phyloP scores from a whole-genome alignment of 371 early-diverging fungal genomes.

The Chytridium lagenaria region DNA sequence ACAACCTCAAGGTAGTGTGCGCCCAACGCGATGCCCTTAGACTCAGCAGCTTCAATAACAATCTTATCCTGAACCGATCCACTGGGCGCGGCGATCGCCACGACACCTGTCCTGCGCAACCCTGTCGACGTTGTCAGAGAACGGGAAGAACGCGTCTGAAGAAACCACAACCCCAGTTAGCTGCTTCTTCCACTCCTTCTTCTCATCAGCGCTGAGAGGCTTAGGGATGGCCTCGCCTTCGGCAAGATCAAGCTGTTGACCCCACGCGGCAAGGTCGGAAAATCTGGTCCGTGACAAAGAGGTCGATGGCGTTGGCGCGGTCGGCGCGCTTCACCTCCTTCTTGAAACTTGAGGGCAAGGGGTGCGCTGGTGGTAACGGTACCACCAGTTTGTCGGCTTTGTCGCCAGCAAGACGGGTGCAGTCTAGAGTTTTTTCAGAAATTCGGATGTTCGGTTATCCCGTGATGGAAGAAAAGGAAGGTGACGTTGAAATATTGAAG shows the following conservation, averaged over 20 bases:
- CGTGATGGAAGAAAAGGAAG: too few species aligned
- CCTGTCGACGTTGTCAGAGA: conserved; percentile 93
- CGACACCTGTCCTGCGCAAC: conserved; percentile 86
- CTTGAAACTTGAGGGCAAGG: conserved; percentile 81
- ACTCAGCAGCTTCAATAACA: conserved; percentile 84
- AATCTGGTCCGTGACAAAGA: conserved; percentile 86
- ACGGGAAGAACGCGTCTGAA: conserved; percentile 99
- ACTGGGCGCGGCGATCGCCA: conserved; percentile 87
- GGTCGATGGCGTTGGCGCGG: conserved; percentile 95
- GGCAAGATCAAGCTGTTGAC: conserved; percentile 67
- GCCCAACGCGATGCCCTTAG: conserved; percentile 80
- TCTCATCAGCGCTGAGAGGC: conserved; percentile 80
- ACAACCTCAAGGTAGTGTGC: conserved; percentile 87
- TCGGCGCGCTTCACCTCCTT: conserved; percentile 90
- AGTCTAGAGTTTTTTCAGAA: too few species aligned
- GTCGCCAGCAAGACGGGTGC: conserved; percentile 95
- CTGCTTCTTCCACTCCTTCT: conserved; percentile 73
- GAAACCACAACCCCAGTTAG: conserved; percentile 82
- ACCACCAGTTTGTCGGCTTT: conserved; percentile 99
- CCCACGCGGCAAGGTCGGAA: conserved; percentile 85
- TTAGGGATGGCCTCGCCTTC: conserved; percentile 63
- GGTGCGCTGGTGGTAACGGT: conserved; percentile 93
- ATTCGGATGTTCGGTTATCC: too few species aligned
- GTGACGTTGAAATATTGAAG: conserved; percentile 3
- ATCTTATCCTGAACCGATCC: conserved; percentile 89